These are phyloP conservation scores for Camillea tinctor DNA, from an alignment of 2,329 filamentous ascomycete genomes.

Conservation along the genomic window DNA sequence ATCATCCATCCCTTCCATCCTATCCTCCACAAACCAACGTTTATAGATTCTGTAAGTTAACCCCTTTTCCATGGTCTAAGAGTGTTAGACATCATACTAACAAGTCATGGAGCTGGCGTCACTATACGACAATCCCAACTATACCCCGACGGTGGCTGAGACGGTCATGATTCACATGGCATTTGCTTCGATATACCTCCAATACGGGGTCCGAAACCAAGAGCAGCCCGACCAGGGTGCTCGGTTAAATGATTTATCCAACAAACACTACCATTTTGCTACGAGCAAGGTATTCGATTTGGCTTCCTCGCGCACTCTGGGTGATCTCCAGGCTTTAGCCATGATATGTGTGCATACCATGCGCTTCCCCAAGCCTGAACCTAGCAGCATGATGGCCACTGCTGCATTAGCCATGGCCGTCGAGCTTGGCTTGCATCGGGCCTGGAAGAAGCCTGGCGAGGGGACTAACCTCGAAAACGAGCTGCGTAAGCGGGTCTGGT, in stretches of 20 bases:
- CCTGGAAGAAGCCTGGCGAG: conserved; percentile 51
- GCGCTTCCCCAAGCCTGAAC: conserved; percentile 76
- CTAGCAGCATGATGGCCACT: conserved; percentile 66
- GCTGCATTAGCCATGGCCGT: conserved; percentile 67
- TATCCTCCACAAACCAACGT: conserved; percentile 73
- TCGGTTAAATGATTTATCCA: conserved; percentile 62
- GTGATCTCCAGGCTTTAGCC: conserved; percentile 70
- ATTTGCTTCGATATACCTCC: conserved; percentile 74
- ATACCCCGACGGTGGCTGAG: conserved; percentile 62
- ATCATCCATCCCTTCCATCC: conserved; percentile 71
- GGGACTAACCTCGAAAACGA: conserved; percentile 65
- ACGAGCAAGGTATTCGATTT: conserved; percentile 68
- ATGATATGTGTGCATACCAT: conserved; percentile 72
- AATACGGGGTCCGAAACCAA: conserved; percentile 70
- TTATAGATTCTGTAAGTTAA: conserved; percentile 62
- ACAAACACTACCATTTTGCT: conserved; percentile 76
- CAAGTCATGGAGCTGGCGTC: conserved; percentile 48
- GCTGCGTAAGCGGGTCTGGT: conserved; percentile 75
- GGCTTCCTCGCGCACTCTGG: conserved; percentile 57
- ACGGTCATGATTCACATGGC: conserved; percentile 75
- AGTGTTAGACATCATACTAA: conserved; percentile 16
- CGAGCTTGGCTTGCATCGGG: conserved; percentile 73
- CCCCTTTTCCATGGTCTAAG: background rate
- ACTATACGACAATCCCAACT: conserved; percentile 68
- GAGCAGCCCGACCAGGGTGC: conserved; percentile 53